Conservation (phyloP, 2,329 filamentous ascomycete genomes). For the Triangularia verruculosa region DNA sequence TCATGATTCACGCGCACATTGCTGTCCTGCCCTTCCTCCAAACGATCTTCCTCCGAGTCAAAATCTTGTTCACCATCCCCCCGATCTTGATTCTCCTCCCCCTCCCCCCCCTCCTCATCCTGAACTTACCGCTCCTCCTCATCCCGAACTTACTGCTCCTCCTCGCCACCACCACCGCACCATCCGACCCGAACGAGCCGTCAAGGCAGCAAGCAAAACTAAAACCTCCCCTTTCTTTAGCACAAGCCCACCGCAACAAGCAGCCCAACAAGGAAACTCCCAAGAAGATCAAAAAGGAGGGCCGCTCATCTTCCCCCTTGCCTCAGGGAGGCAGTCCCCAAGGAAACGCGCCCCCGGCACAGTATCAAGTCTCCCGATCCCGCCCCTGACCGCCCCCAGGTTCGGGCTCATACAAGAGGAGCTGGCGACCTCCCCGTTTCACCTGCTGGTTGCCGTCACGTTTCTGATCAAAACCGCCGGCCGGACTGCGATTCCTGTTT, state of each 20-base stretch:
- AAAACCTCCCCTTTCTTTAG: conserved; percentile 38
- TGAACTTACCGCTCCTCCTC: too few relatives aligned
- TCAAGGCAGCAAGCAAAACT: conserved; percentile 25
- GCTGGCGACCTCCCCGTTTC: conserved; percentile 71
- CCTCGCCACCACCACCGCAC: background rate
- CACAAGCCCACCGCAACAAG: background rate
- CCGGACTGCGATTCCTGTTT: conserved; percentile 69
- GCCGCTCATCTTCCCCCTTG: conserved; percentile 9
- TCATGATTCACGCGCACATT: background rate
- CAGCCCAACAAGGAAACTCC: background rate
- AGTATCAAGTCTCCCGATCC: conserved; percentile 61
- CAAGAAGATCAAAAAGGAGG: background rate
- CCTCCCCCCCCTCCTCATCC: background rate
- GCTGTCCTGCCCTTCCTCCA: background rate
- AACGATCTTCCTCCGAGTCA: background rate
- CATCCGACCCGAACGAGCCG: background rate
- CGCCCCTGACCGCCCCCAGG: conserved; percentile 55
- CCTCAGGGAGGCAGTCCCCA: conserved; percentile 25
- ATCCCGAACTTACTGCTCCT: background rate
- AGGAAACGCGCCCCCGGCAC: conserved; percentile 38
- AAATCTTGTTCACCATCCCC: background rate
- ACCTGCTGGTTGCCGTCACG: conserved; percentile 75
- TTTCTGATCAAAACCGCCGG: conserved; percentile 82
- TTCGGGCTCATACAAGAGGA: conserved; percentile 87
- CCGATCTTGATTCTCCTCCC: background rate